Evolutionary conservation across 495 filamentous ascomycete genomes (phyloP).

Genomic region (Penicillium taxi): DNA sequence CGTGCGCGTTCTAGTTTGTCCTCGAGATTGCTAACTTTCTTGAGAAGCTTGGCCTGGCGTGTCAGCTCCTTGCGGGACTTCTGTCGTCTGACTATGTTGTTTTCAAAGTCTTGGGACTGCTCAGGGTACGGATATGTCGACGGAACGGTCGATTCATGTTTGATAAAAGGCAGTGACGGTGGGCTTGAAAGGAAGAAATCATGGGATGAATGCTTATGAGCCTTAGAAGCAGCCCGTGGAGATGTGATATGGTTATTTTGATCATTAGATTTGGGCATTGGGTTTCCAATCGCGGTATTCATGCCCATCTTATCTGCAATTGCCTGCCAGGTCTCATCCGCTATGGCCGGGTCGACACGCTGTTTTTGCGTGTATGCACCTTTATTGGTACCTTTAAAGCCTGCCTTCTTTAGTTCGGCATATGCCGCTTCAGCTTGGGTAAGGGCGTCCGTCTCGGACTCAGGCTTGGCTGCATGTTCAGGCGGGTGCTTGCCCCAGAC

Average conservation of each 20-base stretch:
- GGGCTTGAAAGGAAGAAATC: slow-evolving; percentile 32
- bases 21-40: slow-evolving; percentile 60
- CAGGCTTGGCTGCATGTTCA: slow-evolving; percentile 19
- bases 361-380: slow-evolving; percentile 26
- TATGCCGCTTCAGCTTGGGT: slow-evolving; percentile 50
- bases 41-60: slow-evolving; percentile 53
- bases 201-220: slow-evolving; percentile 31
- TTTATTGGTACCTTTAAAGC: slow-evolving; percentile 44
- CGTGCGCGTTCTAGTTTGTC: slow-evolving; percentile 51
- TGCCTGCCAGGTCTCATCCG: slow-evolving; percentile 35
- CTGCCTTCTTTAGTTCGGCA: slow-evolving; percentile 51
- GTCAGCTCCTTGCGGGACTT: slow-evolving; percentile 54
- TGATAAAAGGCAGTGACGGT: slow-evolving; percentile 26
- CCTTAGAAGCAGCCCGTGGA: slow-evolving; percentile 17
- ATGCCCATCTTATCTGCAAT: slow-evolving; percentile 33
- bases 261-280: background rate
- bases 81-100: slow-evolving; percentile 36
- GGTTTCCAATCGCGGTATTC: slow-evolving; percentile 4
- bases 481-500: slow-evolving; percentile 33
- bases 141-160: slow-evolving; percentile 7
- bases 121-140: slow-evolving; percentile 10
- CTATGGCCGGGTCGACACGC: slow-evolving; percentile 14
- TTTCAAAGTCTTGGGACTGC: slow-evolving; percentile 24
- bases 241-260: background rate
- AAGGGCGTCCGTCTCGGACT: slow-evolving; percentile 33